phyloP scores from a whole-genome alignment of 495 filamentous ascomycete genomes.

The Xylaria castorea region DNA sequence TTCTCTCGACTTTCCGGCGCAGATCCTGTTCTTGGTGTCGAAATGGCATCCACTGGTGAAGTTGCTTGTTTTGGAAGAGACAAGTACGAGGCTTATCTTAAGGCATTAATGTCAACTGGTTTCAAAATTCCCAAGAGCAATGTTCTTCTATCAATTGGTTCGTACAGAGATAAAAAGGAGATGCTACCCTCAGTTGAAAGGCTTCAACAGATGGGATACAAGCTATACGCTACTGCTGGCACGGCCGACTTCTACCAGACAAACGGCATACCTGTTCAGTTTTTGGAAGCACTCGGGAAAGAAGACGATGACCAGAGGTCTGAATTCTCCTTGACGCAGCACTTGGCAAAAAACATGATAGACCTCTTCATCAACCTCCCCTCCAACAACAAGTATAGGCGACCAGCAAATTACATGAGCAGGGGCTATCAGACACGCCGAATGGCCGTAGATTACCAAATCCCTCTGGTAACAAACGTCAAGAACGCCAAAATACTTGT shows the following conservation, averaged over 20 bases:
- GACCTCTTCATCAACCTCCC: conserved; percentile 98
- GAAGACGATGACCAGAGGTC: conserved; percentile 80
- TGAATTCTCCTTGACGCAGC: conserved; percentile 94
- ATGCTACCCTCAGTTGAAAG: conserved; percentile 92
- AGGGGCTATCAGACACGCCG: conserved; percentile 93
- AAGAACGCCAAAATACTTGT: conserved; percentile 98
- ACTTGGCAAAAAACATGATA: conserved; percentile 95
- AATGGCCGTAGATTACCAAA: conserved; percentile 99
- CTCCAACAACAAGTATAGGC: conserved; percentile 93
- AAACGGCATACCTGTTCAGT: conserved; percentile 87
- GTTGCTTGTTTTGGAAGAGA: conserved; percentile 95
- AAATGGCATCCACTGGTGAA: conserved; percentile 99
- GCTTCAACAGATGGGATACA: conserved; percentile 87
- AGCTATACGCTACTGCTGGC: conserved; percentile 92
- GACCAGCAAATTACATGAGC: conserved; percentile 97
- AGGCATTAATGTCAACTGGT: conserved; percentile 91
- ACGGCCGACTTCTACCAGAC: conserved; percentile 95
- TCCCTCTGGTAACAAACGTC: conserved; percentile 95
- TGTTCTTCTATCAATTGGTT: conserved; percentile 92
- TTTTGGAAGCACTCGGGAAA: conserved; percentile 79
- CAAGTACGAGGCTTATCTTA: conserved; percentile 97
- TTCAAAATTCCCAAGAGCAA: conserved; percentile 97
- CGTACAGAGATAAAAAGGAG: conserved; percentile 97
- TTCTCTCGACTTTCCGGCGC: conserved; percentile 96
- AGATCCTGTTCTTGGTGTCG: conserved; percentile 94